These are phyloP conservation scores for Dendrobium chrysotoxum DNA, from an alignment of 106 monocot genomes.

Conservation along the genomic window DNA sequence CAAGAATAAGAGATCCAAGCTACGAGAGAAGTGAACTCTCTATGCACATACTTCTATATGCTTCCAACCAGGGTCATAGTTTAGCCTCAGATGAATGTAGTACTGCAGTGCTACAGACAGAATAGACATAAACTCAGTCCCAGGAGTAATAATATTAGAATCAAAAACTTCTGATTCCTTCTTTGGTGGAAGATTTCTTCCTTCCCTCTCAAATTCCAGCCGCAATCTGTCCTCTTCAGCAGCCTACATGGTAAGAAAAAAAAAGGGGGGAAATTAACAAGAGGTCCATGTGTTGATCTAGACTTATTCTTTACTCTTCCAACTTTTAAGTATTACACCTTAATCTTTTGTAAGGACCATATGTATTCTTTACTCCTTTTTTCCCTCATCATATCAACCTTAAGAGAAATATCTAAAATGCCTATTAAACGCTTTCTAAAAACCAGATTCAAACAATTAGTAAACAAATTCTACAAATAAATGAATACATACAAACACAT, in stretches of 20 bases:
- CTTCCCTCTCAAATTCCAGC: slow-evolving; percentile 90
- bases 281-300: not conserved
- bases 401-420: not conserved
- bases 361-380: not conserved
- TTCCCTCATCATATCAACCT: not conserved
- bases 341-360: not conserved
- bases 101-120: slow-evolving; percentile 82
- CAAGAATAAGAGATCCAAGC: not conserved
- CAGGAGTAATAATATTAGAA: slow-evolving; percentile 98
- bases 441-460: slow-evolving; percentile 1
- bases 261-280: not conserved
- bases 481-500: not conserved
- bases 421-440: not conserved
- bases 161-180: slow-evolving; percentile 79
- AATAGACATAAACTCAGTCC: slow-evolving; percentile 93
- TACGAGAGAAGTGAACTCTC: slow-evolving; percentile 3
- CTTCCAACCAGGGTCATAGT: slow-evolving; percentile 92
- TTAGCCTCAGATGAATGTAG: slow-evolving; percentile 77
- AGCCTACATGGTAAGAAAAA: slow-evolving; percentile 40
- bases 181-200: slow-evolving; percentile 95
- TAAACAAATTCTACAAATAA: not conserved
- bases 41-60: slow-evolving; percentile 62
- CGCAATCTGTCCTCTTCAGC: slow-evolving; percentile 79
- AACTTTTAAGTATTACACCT: not conserved
- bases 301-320: not conserved